These are phyloP conservation scores for Hanseniaspora jakobsenii DNA, from an alignment of 805 yeast genomes.

Conservation along the genomic window DNA sequence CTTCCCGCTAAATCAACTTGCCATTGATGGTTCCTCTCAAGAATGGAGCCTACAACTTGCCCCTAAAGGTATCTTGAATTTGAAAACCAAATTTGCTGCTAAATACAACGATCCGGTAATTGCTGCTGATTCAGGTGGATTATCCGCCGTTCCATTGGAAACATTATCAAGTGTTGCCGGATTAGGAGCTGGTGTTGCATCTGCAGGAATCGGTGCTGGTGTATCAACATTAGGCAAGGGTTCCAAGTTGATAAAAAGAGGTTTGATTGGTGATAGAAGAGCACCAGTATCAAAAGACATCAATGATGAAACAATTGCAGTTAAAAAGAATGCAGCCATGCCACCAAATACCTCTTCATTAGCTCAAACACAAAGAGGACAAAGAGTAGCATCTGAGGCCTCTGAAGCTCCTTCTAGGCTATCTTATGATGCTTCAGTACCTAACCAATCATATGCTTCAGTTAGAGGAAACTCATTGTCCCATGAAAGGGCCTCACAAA, in stretches of 20 bases:
- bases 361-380: background rate
- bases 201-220: conserved; percentile 33
- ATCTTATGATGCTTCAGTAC: conserved; percentile 23
- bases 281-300: background rate
- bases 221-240: conserved; percentile 34
- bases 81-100: conserved; percentile 47
- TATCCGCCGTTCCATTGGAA: conserved; percentile 39
- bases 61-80: conserved; percentile 53
- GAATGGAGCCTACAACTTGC: conserved; percentile 40
- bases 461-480: conserved; percentile 16
- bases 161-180: conserved; percentile 36
- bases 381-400: conserved; percentile 1
- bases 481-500: conserved; percentile 16
- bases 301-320: background rate
- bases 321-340: conserved; percentile 17
- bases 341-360: conserved; percentile 6
- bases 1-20: conserved; percentile 40
- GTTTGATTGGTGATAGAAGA: conserved; percentile 24
- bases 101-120: conserved; percentile 56
- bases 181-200: conserved; percentile 30
- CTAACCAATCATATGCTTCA: conserved; percentile 24
- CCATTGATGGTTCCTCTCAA: conserved; percentile 33
- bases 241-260: conserved; percentile 27
- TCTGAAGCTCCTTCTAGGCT: background rate
- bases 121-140: conserved; percentile 30